Evolutionary conservation across 495 filamentous ascomycete genomes (phyloP).

Genomic region (Trichoderma reesei): DNA sequence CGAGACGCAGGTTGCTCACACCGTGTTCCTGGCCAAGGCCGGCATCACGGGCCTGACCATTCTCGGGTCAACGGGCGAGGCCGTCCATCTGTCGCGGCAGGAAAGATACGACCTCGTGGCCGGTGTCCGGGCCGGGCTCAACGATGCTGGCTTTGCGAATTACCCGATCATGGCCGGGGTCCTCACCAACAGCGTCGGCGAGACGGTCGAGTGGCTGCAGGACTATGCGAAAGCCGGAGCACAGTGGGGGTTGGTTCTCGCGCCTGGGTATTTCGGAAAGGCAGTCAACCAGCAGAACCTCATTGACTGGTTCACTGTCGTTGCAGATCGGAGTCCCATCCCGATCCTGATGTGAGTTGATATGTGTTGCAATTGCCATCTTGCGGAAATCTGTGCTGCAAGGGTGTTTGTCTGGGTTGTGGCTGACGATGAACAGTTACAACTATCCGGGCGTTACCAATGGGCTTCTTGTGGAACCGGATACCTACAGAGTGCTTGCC

Average conservation of each 20-base stretch:
- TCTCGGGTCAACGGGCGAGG: constrained; percentile 60
- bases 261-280: constrained; percentile 47
- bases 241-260: constrained; percentile 52
- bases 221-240: constrained; percentile 50
- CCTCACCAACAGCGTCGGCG: constrained; percentile 51
- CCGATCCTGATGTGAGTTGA: constrained; percentile 42
- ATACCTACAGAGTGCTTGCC: constrained; percentile 45
- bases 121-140: constrained; percentile 41
- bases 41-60: constrained; percentile 58
- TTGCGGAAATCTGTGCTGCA: neutral
- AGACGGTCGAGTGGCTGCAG: constrained; percentile 48
- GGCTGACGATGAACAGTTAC: constrained; percentile 31
- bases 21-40: constrained; percentile 49
- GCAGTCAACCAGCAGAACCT: constrained; percentile 39
- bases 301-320: constrained; percentile 41
- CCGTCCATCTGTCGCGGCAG: constrained; percentile 49
- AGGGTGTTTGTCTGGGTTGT: neutral
- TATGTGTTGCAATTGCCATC: constrained; percentile 23
- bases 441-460: constrained; percentile 61
- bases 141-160: constrained; percentile 45
- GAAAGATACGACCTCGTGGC: constrained; percentile 50
- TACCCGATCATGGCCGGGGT: constrained; percentile 63
- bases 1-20: constrained; percentile 15
- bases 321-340: constrained; percentile 44
- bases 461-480: constrained; percentile 43